phyloP scores from a whole-genome alignment of 2,329 filamentous ascomycete species.

The Trichoderma pleuroti region DNA sequence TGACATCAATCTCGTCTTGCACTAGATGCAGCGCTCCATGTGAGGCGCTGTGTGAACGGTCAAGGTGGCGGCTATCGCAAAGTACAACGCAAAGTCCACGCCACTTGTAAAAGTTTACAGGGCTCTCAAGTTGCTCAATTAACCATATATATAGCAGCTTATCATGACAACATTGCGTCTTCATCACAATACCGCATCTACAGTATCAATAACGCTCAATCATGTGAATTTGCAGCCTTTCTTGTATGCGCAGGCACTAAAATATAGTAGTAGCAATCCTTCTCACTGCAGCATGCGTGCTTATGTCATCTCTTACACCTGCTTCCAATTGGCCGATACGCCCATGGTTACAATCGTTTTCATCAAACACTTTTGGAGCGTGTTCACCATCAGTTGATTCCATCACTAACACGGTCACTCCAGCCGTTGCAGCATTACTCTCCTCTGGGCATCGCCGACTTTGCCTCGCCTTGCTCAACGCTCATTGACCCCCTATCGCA shows the following conservation, averaged over 20 bases:
- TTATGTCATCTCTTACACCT: conserved; percentile 12
- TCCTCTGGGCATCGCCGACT: not conserved
- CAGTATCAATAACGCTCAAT: not conserved
- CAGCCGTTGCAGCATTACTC: not conserved
- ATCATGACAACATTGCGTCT: not conserved
- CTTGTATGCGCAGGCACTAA: not conserved
- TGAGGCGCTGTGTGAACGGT: not conserved
- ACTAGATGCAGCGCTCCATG: not conserved
- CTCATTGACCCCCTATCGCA: not conserved
- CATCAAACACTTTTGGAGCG: not conserved
- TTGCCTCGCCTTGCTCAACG: not conserved
- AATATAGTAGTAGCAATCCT: not conserved
- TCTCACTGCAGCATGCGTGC: not conserved
- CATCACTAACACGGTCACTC: not conserved
- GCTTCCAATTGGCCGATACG: conserved; percentile 11
- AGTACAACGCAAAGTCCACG: not conserved
- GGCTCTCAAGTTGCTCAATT: not conserved
- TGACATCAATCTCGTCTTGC: not conserved
- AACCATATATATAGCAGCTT: not conserved
- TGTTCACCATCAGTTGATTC: not conserved
- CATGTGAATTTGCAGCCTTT: not conserved
- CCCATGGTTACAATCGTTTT: not conserved
- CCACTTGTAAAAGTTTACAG: not conserved
- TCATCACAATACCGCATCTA: not conserved
- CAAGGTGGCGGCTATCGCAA: not conserved